Evolutionary conservation across 371 early-diverging fungal species (phyloP), one percentile per base, ranked within the genome.

Genomic region (Blakeslea trispora): DNA sequence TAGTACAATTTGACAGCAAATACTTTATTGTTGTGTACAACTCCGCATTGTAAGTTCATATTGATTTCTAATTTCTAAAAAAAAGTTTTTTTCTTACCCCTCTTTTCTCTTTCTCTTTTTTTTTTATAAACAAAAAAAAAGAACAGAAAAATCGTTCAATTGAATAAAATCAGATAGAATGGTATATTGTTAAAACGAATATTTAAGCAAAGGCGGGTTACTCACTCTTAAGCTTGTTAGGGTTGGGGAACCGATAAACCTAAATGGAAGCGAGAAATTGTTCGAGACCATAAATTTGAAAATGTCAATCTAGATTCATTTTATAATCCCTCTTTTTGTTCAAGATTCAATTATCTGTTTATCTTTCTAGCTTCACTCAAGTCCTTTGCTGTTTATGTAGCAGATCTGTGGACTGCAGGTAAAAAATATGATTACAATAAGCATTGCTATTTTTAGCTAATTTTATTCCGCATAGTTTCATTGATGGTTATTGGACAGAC

Each of bases 281-380:
- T 91, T 35, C 80, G 79, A 56, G 93, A 91, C 68, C 92, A 94
- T 76, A 90, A 88, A 70, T 92, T 95, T 64, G 93, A 92, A 64
- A 88, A 85, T 72, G 77, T 95, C 50, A 85, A 94, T 59, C 81
- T 92, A 13, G 83, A 90, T 18, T 90, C 90, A 58, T 92, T 91
- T 72, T 61, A 83, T 37, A 81, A 86, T 58, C 50, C 67, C 21
- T 74, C 77, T 10, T 80, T 61, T 50, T 42, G 57, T 47, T 57
- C 71, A 9, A 69, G 77, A 48, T 51, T 87, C 40, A 61, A 68
- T 14, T 91, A 92, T 68, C 42, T 68, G 3, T 79, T 82, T 35
- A 75, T 92, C 18, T 92, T 87, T 68, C 51, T 89, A 21, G 64
- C 81, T 4, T 79, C 88, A 15, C 64, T 93, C 48, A 90, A 89